Conservation (phyloP, 2,329 filamentous ascomycete genomes). For the Talaromyces sp. region DNA sequence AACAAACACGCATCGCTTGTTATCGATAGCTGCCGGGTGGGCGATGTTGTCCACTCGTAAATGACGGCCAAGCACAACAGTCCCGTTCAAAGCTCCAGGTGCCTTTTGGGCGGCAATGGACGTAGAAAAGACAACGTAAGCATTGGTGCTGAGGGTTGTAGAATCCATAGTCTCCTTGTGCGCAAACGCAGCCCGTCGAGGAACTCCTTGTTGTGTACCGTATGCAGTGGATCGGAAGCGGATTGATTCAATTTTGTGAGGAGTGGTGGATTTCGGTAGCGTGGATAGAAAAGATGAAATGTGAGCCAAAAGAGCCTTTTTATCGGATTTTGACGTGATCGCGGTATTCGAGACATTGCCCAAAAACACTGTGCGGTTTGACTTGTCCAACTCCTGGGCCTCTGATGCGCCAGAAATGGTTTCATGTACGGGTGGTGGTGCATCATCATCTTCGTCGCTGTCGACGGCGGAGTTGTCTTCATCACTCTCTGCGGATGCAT, state of each 20-base stretch:
- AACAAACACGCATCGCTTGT: slow-evolving; percentile 89
- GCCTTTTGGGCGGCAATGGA: slow-evolving; percentile 70
- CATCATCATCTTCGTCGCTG: slow-evolving; percentile 24
- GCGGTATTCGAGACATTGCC: slow-evolving; percentile 82
- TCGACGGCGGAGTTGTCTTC: not conserved
- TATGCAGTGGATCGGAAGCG: slow-evolving; percentile 94
- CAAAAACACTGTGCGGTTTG: slow-evolving; percentile 83
- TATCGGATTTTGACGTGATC: slow-evolving; percentile 74
- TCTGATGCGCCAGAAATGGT: slow-evolving; percentile 32
- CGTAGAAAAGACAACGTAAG: slow-evolving; percentile 84
- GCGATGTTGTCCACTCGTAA: slow-evolving; percentile 86
- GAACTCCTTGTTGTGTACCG: slow-evolving; percentile 61
- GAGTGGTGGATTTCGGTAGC: slow-evolving; percentile 44
- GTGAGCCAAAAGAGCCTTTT: slow-evolving; percentile 71
- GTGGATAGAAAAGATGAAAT: slow-evolving; percentile 67
- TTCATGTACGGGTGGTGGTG: slow-evolving; percentile 36
- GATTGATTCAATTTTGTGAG: slow-evolving; percentile 78
- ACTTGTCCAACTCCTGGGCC: slow-evolving; percentile 68
- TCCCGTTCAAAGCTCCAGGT: slow-evolving; percentile 73
- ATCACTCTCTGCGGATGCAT: slow-evolving; percentile 26
- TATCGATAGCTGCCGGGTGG: slow-evolving; percentile 75
- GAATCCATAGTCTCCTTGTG: slow-evolving; percentile 85
- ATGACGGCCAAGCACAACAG: slow-evolving; percentile 76
- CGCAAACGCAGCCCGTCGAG: slow-evolving; percentile 91
- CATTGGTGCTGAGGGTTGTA: slow-evolving; percentile 89